phyloP scores from a whole-genome alignment of 2,329 filamentous ascomycete species.

The Paramyrothecium roridum region DNA sequence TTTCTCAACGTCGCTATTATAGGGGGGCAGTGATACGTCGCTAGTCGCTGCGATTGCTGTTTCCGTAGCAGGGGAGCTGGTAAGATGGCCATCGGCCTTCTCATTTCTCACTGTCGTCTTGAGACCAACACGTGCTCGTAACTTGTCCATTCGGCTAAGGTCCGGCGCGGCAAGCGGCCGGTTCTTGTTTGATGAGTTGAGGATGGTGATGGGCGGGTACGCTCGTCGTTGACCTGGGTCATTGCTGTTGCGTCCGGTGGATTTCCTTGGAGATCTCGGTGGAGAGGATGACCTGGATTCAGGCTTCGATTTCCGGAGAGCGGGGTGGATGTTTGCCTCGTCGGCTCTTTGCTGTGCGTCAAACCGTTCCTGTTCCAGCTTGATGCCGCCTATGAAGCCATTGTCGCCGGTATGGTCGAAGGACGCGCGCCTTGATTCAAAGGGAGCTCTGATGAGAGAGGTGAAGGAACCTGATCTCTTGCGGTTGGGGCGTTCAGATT shows the following conservation, averaged over 20 bases:
- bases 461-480: constrained; percentile 34
- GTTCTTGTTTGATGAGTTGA: constrained; percentile 12
- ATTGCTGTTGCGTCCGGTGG: constrained; percentile 10
- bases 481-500: constrained; percentile 15
- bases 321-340: constrained; percentile 28
- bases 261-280: constrained; percentile 15
- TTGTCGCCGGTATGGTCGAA: constrained; percentile 24
- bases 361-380: constrained; percentile 35
- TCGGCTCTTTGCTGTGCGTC: constrained; percentile 24
- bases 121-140: constrained; percentile 23
- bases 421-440: constrained; percentile 29
- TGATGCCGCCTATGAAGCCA: constrained; percentile 38
- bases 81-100: neutral
- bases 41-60: neutral
- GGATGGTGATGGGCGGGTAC: constrained; percentile 34
- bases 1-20: neutral
- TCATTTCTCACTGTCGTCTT: constrained; percentile 8
- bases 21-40: constrained; percentile 1
- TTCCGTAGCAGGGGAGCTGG: neutral
- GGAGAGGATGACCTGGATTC: constrained; percentile 19
- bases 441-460: constrained; percentile 29
- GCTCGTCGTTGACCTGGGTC: constrained; percentile 21
- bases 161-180: constrained; percentile 22
- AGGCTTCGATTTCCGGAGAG: constrained; percentile 24
- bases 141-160: constrained; percentile 27